These are phyloP conservation scores for Brassica hybrid DNA, from an alignment of 441 rosid genomes.

Conservation along the genomic window DNA sequence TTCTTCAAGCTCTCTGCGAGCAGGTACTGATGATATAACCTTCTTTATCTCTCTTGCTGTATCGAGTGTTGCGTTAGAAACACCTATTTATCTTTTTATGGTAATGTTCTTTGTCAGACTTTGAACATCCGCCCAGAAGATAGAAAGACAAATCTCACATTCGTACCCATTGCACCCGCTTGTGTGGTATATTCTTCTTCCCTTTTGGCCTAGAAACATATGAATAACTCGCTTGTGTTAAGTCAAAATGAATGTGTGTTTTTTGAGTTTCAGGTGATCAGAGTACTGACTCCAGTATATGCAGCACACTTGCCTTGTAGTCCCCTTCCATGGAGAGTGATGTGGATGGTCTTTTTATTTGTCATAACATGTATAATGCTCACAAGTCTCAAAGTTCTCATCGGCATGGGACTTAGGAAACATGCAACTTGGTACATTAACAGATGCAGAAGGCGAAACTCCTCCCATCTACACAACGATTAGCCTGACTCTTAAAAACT, in stretches of 20 bases:
- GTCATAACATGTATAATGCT: slow-evolving; percentile 83
- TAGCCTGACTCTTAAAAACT: slow-evolving; percentile 21
- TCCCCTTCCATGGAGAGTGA: slow-evolving; percentile 72
- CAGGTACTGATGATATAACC: slow-evolving; percentile 57
- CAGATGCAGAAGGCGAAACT: slow-evolving; percentile 74
- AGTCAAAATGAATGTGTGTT: background rate
- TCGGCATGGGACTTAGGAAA: slow-evolving; percentile 80
- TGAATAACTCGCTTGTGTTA: background rate
- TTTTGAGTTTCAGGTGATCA: slow-evolving; percentile 68
- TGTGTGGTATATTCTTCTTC: slow-evolving; percentile 72
- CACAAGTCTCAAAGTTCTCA: slow-evolving; percentile 79
- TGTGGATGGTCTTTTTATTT: slow-evolving; percentile 70
- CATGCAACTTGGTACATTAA: slow-evolving; percentile 94
- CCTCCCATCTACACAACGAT: slow-evolving; percentile 72
- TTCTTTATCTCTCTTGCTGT: background rate
- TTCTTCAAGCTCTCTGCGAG: slow-evolving; percentile 96
- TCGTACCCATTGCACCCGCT: slow-evolving; percentile 97
- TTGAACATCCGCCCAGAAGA: slow-evolving; percentile 67
- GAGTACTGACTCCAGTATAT: slow-evolving; percentile 89
- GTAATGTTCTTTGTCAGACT: slow-evolving; percentile 57
- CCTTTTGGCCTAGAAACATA: slow-evolving; percentile 14
- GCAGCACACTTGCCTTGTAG: slow-evolving; percentile 70
- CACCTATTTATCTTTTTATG: slow-evolving; percentile 8
- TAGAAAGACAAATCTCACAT: slow-evolving; percentile 78
- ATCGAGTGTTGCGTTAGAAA: background rate